These are phyloP conservation scores for Phylloporus sp. DNA, from an alignment of 768 basidiomycete genomes.

Conservation along the genomic window DNA sequence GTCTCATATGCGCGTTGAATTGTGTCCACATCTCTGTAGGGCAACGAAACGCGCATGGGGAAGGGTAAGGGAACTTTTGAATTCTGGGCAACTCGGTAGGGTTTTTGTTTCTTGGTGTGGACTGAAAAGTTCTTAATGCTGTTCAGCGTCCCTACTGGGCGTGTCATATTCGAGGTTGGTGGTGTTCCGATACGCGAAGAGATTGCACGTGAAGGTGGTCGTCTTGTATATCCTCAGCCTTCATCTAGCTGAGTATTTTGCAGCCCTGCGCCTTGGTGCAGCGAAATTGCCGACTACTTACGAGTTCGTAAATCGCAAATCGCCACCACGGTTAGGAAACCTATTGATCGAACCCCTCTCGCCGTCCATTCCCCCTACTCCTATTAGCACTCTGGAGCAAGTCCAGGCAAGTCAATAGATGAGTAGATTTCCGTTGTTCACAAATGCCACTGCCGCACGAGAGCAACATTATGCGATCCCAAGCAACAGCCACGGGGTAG, in stretches of 20 bases:
- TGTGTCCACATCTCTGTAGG: constrained; percentile 40
- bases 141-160: constrained; percentile 75
- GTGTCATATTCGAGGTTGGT: constrained; percentile 92
- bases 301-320: constrained; percentile 73
- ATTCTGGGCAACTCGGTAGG: constrained; percentile 91
- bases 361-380: constrained; percentile 6
- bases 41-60: constrained; percentile 99
- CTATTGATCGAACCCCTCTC: constrained; percentile 46
- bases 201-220: constrained; percentile 83
- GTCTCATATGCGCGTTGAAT: background rate
- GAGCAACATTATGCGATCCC: too few relatives aligned
- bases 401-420: background rate
- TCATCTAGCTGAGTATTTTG: constrained; percentile 1
- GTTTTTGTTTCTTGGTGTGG: background rate
- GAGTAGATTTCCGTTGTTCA: constrained; percentile 1
- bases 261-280: constrained; percentile 85
- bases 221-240: background rate
- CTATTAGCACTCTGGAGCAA: constrained; percentile 12
- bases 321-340: constrained; percentile 73
- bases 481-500: background rate
- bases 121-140: background rate
- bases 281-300: constrained; percentile 83
- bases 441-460: background rate
- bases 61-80: constrained; percentile 99
- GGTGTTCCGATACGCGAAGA: constrained; percentile 88